These are phyloP conservation scores for Gonapodya sp. DNA, from an alignment of 192 early-diverging fungal species.

Conservation along the genomic window DNA sequence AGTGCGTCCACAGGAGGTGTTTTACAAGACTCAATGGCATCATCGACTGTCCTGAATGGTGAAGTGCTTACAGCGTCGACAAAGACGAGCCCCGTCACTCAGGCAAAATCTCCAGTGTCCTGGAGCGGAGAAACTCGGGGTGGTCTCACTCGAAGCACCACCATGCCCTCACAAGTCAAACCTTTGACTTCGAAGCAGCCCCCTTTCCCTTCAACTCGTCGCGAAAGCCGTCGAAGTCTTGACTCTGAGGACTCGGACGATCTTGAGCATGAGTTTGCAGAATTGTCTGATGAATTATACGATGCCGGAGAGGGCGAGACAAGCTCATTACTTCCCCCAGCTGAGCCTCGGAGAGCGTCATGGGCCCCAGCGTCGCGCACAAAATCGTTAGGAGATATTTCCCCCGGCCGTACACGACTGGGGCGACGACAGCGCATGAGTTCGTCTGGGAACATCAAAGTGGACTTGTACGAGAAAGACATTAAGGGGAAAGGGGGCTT, in stretches of 20 bases:
- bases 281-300: not conserved
- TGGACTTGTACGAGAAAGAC: too few species aligned
- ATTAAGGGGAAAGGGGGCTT: not conserved
- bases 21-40: too few species aligned
- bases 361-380: not conserved
- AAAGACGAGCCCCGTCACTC: too few species aligned
- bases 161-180: not conserved
- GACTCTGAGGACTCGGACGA: not conserved
- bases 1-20: constrained; percentile 18
- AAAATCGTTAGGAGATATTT: not conserved
- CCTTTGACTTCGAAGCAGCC: not conserved
- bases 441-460: not conserved
- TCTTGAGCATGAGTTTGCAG: not conserved
- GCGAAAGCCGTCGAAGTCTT: not conserved
- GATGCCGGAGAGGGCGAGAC: not conserved
- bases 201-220: not conserved
- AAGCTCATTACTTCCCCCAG: not conserved
- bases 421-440: not conserved
- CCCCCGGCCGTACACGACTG: not conserved
- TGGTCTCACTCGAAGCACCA: not conserved
- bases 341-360: too few species aligned
- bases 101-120: not conserved
- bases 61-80: too few species aligned
- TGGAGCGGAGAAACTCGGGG: not conserved
- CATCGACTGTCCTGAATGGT: not conserved